A percentile compares a stretch with the other conserved stretches of the same genome.
Evolutionary conservation across 164 flowering plant genomes (phyloP).

Genomic region (Nymphaea thermarum): DNA sequence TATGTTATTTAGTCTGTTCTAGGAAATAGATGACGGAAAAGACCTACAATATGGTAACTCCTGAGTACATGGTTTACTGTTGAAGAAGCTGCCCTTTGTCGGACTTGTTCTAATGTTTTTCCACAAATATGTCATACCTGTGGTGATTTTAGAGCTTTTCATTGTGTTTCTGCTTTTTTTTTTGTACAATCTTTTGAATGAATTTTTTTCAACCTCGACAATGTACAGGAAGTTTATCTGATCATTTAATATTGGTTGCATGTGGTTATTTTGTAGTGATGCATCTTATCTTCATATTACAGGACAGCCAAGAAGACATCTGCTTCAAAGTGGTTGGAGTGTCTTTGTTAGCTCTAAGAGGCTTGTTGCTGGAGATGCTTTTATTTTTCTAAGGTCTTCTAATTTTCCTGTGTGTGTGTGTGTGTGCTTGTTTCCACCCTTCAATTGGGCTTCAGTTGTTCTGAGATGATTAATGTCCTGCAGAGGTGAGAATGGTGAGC

Average conservation of each 20-base stretch:
- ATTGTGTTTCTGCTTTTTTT: not conserved
- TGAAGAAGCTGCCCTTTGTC: too few relatives aligned
- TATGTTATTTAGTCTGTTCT: too few relatives aligned
- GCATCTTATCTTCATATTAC: slow-evolving; percentile 1
- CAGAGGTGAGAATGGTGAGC: slow-evolving; percentile 49
- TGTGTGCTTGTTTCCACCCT: not conserved
- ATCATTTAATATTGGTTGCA: too few relatives aligned
- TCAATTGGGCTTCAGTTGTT: not conserved
- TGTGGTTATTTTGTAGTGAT: too few relatives aligned
- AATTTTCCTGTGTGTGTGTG: not conserved
- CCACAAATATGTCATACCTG: too few relatives aligned
- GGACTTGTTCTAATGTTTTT: too few relatives aligned
- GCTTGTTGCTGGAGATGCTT: slow-evolving; percentile 49
- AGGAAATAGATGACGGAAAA: too few relatives aligned
- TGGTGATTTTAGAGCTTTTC: too few relatives aligned
- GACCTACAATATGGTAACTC: too few relatives aligned
- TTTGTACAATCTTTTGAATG: not conserved
- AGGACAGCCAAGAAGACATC: slow-evolving; percentile 64
- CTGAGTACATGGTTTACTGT: too few relatives aligned
- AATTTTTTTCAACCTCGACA: too few relatives aligned
- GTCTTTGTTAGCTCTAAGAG: slow-evolving; percentile 41
- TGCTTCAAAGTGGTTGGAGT: slow-evolving; percentile 68
- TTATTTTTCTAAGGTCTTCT: slow-evolving; percentile 29
- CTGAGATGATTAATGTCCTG: not conserved
- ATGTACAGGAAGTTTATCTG: too few relatives aligned